A percentile compares a stretch with the other conserved stretches of the same genome.
phyloP scores from a whole-genome alignment of 192 early-diverging fungal species.

The Backusella mclennaniae region DNA sequence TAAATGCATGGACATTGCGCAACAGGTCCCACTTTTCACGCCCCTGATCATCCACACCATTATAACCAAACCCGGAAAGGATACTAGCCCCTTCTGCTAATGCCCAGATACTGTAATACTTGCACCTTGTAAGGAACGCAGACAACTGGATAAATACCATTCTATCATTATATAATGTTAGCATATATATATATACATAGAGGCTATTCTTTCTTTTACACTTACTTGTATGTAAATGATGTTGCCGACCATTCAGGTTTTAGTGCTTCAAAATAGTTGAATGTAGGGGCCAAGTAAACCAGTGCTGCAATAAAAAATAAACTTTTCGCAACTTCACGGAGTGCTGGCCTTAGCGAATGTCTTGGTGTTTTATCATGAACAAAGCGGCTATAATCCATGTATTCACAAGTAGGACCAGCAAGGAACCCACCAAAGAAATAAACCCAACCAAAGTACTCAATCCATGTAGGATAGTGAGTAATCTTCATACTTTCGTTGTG shows the following conservation, averaged over 20 bases:
- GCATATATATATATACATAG: not conserved
- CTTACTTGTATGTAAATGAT: not conserved
- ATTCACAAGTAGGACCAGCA: slow-evolving; percentile 83
- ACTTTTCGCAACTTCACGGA: not conserved
- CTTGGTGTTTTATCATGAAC: not conserved
- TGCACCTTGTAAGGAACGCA: slow-evolving; percentile 59
- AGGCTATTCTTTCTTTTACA: not conserved
- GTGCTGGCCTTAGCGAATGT: not conserved
- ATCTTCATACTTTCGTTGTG: not conserved
- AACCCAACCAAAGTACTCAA: slow-evolving; percentile 74
- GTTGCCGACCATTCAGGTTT: not conserved
- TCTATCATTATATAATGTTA: not conserved
- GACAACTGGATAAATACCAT: slow-evolving; percentile 55
- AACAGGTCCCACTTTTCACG: slow-evolving; percentile 64
- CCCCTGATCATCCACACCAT: slow-evolving; percentile 53
- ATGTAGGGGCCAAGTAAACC: not conserved
- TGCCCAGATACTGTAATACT: slow-evolving; percentile 88
- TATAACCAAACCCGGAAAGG: slow-evolving; percentile 78
- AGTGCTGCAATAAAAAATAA: not conserved
- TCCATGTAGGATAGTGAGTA: not conserved
- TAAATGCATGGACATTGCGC: slow-evolving; percentile 71
- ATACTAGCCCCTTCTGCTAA: slow-evolving; percentile 82
- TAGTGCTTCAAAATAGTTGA: not conserved
- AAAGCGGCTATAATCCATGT: slow-evolving; percentile 48
- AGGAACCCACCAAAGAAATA: slow-evolving; percentile 86